These are phyloP conservation scores for Diddensiella transvaalensis DNA, from an alignment of 805 yeast species.

Conservation along the genomic window DNA sequence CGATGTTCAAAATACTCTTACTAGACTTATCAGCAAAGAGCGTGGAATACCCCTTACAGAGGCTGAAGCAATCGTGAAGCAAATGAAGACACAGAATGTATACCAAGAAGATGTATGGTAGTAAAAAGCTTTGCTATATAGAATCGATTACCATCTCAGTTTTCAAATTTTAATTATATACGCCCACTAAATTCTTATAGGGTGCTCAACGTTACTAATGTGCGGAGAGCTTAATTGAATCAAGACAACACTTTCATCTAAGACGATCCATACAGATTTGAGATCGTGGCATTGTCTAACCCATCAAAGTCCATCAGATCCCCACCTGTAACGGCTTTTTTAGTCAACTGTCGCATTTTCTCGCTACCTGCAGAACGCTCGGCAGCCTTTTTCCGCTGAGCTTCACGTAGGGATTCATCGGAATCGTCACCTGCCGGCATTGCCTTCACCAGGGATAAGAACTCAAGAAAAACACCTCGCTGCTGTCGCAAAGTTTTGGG, in stretches of 20 bases:
- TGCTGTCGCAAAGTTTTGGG: slow-evolving; percentile 73
- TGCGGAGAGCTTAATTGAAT: not conserved
- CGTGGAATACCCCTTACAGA: slow-evolving; percentile 62
- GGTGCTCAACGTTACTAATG: too few relatives aligned
- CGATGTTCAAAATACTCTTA: slow-evolving; percentile 74
- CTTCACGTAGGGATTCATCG: slow-evolving; percentile 42
- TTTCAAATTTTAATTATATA: too few relatives aligned
- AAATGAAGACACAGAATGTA: slow-evolving; percentile 75
- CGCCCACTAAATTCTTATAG: too few relatives aligned
- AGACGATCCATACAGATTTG: slow-evolving; percentile 17
- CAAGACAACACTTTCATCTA: not conserved
- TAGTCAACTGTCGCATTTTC: slow-evolving; percentile 19
- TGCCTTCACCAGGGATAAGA: slow-evolving; percentile 60
- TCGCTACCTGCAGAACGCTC: slow-evolving; percentile 1
- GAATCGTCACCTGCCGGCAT: slow-evolving; percentile 31
- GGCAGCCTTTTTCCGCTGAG: slow-evolving; percentile 17
- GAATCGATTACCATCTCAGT: too few relatives aligned
- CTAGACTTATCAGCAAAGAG: slow-evolving; percentile 56
- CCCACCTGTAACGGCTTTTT: slow-evolving; percentile 21
- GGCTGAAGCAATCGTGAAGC: slow-evolving; percentile 74
- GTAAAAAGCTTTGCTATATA: slow-evolving; percentile 18
- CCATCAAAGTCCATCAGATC: slow-evolving; percentile 28
- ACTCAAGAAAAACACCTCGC: slow-evolving; percentile 71
- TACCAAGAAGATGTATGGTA: slow-evolving; percentile 99
- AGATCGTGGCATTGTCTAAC: slow-evolving; percentile 19